A percentile compares a stretch with the other conserved stretches of the same genome.
phyloP scores from a whole-genome alignment of 2,329 filamentous ascomycete species.

The Colletotrichum cereale region DNA sequence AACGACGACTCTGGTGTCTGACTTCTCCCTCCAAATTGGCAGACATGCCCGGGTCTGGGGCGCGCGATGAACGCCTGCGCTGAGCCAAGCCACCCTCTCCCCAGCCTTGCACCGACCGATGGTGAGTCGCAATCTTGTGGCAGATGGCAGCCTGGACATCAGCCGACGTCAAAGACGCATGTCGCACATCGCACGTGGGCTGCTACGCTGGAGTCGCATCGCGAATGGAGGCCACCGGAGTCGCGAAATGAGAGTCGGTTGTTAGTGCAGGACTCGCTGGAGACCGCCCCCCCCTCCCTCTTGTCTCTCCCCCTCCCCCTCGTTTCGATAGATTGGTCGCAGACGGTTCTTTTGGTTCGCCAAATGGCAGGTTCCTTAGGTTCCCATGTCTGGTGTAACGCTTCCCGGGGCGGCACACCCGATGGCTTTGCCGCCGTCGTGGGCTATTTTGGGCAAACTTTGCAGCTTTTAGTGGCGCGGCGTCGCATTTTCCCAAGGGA shows the following conservation, averaged over 20 bases:
- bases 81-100: neutral
- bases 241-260: slow-evolving; percentile 1
- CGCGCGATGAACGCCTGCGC: neutral
- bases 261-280: neutral
- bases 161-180: neutral
- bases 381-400: slow-evolving; percentile 18
- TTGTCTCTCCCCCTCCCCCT: neutral
- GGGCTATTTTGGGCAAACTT: neutral
- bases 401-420: slow-evolving; percentile 17
- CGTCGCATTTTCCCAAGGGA: neutral
- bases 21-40: neutral
- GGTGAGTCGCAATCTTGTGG: slow-evolving; percentile 4
- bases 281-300: neutral
- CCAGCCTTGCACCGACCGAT: neutral
- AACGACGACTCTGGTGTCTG: neutral
- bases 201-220: neutral
- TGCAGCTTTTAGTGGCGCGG: neutral
- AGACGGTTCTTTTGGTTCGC: slow-evolving; percentile 1
- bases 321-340: slow-evolving; percentile 1
- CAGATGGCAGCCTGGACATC: neutral
- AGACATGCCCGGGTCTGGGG: neutral
- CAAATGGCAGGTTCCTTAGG: neutral
- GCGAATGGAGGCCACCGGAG: slow-evolving; percentile 5
- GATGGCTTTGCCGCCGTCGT: slow-evolving; percentile 4
- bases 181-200: neutral